These are phyloP conservation scores for Agrocybe chaxingu DNA, from an alignment of 768 basidiomycete species.

Conservation along the genomic window DNA sequence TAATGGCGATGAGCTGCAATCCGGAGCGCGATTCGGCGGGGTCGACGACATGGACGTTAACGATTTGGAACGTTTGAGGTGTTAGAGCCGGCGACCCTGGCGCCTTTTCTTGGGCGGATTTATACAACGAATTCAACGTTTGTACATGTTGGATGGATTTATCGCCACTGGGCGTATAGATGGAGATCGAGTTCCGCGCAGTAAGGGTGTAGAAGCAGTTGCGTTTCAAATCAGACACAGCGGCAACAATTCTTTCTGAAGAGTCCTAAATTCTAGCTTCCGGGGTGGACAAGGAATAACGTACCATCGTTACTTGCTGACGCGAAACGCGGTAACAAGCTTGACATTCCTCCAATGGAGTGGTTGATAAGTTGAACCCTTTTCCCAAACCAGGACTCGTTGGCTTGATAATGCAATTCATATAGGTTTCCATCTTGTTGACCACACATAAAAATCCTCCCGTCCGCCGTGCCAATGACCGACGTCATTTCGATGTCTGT, in stretches of 20 bases:
- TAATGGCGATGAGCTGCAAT: slow-evolving; percentile 78
- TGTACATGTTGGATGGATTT: slow-evolving; percentile 71
- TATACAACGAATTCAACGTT: slow-evolving; percentile 71
- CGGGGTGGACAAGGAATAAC: too few relatives aligned
- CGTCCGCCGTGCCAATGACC: slow-evolving; percentile 73
- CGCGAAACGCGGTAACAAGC: slow-evolving; percentile 75
- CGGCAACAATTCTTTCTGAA: slow-evolving; percentile 66
- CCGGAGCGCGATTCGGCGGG: slow-evolving; percentile 64
- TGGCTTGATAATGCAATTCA: slow-evolving; percentile 88
- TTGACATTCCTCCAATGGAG: slow-evolving; percentile 74
- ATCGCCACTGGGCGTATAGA: slow-evolving; percentile 62
- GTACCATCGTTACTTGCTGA: slow-evolving; percentile 63
- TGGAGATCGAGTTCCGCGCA: slow-evolving; percentile 57
- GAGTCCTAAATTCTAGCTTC: neutral
- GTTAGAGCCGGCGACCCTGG: slow-evolving; percentile 73
- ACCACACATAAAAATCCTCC: slow-evolving; percentile 90
- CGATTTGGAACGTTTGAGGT: slow-evolving; percentile 66
- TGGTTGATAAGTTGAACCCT: slow-evolving; percentile 84
- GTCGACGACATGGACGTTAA: slow-evolving; percentile 66
- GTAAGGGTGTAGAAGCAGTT: slow-evolving; percentile 80
- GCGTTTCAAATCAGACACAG: slow-evolving; percentile 66
- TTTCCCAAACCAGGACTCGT: slow-evolving; percentile 91
- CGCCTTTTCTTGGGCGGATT: slow-evolving; percentile 76
- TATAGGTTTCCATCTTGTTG: slow-evolving; percentile 85
- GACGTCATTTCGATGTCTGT: slow-evolving; percentile 86